phyloP scores from a whole-genome alignment of 306 rosid genomes.

The Prunus davidiana region DNA sequence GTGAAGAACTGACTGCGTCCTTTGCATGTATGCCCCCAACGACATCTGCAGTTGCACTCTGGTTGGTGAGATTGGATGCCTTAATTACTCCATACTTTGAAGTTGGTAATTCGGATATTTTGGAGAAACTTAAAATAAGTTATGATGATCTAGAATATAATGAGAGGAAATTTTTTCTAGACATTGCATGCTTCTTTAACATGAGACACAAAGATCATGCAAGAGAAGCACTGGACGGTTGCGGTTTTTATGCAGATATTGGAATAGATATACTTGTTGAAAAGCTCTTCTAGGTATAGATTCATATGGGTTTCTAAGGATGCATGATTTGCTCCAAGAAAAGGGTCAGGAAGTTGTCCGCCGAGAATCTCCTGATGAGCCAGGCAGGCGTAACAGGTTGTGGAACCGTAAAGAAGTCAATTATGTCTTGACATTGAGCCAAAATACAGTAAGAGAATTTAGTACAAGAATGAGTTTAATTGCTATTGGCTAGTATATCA shows the following conservation, averaged over 20 bases:
- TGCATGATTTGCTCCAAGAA: slow-evolving; percentile 26
- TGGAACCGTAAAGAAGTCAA: slow-evolving; percentile 16
- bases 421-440: slow-evolving; percentile 6
- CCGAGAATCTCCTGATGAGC: slow-evolving; percentile 2
- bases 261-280: slow-evolving; percentile 18
- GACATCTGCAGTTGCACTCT: slow-evolving; percentile 82
- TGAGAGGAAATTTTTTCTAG: slow-evolving; percentile 9
- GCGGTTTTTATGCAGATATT: slow-evolving; percentile 7
- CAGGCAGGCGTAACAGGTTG: slow-evolving; percentile 2
- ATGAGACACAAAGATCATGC: slow-evolving; percentile 5
- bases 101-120: slow-evolving; percentile 4
- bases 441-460: background rate
- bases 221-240: background rate
- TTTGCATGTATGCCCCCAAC: slow-evolving; percentile 80
- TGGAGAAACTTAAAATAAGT: slow-evolving; percentile 10
- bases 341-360: slow-evolving; percentile 17
- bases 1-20: slow-evolving; percentile 54
- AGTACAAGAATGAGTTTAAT: background rate
- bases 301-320: background rate
- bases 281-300: background rate
- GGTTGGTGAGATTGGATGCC: slow-evolving; percentile 85
- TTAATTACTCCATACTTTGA: slow-evolving; percentile 56
- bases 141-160: background rate
- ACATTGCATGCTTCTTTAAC: slow-evolving; percentile 23
- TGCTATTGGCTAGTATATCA: background rate